Base-by-base conservation (phyloP, 805 yeast species). In the Yueomyces sinensis region DNA sequence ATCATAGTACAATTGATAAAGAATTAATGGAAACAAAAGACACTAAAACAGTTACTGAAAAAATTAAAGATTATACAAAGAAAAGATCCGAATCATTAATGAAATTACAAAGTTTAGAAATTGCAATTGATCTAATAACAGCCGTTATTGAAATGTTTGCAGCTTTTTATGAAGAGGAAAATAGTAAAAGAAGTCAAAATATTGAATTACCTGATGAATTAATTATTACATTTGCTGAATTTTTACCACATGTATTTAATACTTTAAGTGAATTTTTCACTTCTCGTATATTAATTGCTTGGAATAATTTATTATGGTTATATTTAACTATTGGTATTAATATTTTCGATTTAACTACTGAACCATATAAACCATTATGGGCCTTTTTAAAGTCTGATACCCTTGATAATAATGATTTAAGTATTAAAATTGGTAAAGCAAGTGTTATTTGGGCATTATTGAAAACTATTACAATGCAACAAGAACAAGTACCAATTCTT, bases 41-140 rank as follows among this genome's bases (percentile, higher is more conserved):
- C 30, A 32, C 38, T 16, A n/a, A n/a, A n/a, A 37, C 41, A 27
- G 50, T 52, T 22, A 45, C 52, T 7, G 41, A 45, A 18, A 53
- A 49, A 37, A 42, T 60, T 9, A 60, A 55, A 31, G 54, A 58
- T 18, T 59, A 58, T 29, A 53, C 66, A 3, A 62, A 61, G 19
- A 62, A 59, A 30, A 64, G 69, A 36, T 48, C 56, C 6, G 49
- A 49, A 13, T 72, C 81, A 3, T 67, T 69, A 41, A 57, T 66
- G 30, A 66, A 70, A 33, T 56, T 80, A 32, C 77, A 77, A 42
- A 66, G 81, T 4, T 59, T 81, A 17, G 94, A 83, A 45, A 65
- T 78, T 1, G 64, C 80, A 0, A 57, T 87, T 17, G 97, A 89
- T 52, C 54, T 89, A 23, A 62, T 83, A 17, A 74, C 95, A 1